A percentile compares a stretch with the other conserved stretches of the same genome.
Evolutionary conservation across 371 early-diverging fungal genomes (phyloP).

Genomic region (Smittium culicis): DNA sequence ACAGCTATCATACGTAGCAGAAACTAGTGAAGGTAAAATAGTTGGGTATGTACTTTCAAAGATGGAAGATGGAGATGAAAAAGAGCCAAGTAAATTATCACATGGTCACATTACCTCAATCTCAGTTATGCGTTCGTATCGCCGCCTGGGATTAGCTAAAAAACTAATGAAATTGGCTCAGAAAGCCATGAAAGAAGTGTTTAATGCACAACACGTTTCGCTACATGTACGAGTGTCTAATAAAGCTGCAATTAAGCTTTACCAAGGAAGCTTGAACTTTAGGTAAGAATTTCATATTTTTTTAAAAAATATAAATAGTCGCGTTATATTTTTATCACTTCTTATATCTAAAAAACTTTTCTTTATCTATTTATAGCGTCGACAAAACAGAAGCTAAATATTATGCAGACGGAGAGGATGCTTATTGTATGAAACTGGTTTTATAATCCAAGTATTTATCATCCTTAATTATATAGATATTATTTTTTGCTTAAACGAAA

Average conservation of each 20-base stretch:
- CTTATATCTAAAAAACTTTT: too few relatives aligned
- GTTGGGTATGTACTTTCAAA: slow-evolving; percentile 96
- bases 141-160: slow-evolving; percentile 89
- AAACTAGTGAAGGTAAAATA: slow-evolving; percentile 74
- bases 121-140: slow-evolving; percentile 87
- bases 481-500: too few relatives aligned
- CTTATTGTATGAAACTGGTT: slow-evolving; percentile 48
- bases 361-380: slow-evolving; percentile 38
- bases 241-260: slow-evolving; percentile 81
- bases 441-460: too few relatives aligned
- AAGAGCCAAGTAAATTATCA: slow-evolving; percentile 54
- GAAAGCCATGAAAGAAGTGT: slow-evolving; percentile 78
- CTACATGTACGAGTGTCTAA: slow-evolving; percentile 92
- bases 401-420: slow-evolving; percentile 96
- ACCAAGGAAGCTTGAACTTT: slow-evolving; percentile 81
- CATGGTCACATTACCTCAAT: slow-evolving; percentile 93
- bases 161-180: slow-evolving; percentile 88
- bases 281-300: slow-evolving; percentile 51
- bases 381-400: slow-evolving; percentile 85
- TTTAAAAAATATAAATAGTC: too few relatives aligned
- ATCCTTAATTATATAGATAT: too few relatives aligned
- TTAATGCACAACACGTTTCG: slow-evolving; percentile 72
- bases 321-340: too few relatives aligned
- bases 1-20: slow-evolving; percentile 88
- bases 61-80: slow-evolving; percentile 76